Percentiles rank a stretch among this genome's conserved stretches.
These are phyloP conservation scores for Saturnispora saitoi DNA, from an alignment of 805 yeast species.

Conservation along the genomic window DNA sequence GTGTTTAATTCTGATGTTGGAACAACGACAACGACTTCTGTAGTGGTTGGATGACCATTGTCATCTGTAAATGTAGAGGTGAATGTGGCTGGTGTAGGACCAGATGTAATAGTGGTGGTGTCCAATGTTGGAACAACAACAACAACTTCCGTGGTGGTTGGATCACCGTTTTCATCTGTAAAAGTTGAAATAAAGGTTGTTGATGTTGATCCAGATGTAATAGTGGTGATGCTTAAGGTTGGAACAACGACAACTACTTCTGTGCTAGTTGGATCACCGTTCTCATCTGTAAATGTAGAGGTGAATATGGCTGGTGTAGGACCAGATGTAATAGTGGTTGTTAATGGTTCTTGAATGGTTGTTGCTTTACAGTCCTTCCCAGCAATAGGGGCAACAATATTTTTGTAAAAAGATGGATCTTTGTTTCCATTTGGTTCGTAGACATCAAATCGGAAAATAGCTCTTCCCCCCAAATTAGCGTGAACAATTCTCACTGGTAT, in stretches of 20 bases:
- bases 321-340: not conserved
- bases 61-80: not conserved
- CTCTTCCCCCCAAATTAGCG: not conserved
- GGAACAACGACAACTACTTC: not conserved
- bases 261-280: not conserved
- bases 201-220: not conserved
- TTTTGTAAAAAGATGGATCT: not conserved
- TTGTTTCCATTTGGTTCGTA: not conserved
- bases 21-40: not conserved
- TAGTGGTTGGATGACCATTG: not conserved
- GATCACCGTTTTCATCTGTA: not conserved
- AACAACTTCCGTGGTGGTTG: not conserved
- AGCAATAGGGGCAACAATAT: not conserved
- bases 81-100: not conserved
- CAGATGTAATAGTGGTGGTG: not conserved
- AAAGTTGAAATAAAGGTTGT: not conserved
- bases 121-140: not conserved
- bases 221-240: not conserved
- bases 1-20: no score
- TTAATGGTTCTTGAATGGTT: not conserved
- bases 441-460: constrained; percentile 1
- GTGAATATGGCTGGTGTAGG: not conserved
- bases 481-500: constrained; percentile 16
- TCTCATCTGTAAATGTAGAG: not conserved
- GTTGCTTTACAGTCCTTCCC: not conserved